These are phyloP conservation scores for Ustilago sp. DNA, from an alignment of 1,284 basidiomycete species.

Conservation along the genomic window DNA sequence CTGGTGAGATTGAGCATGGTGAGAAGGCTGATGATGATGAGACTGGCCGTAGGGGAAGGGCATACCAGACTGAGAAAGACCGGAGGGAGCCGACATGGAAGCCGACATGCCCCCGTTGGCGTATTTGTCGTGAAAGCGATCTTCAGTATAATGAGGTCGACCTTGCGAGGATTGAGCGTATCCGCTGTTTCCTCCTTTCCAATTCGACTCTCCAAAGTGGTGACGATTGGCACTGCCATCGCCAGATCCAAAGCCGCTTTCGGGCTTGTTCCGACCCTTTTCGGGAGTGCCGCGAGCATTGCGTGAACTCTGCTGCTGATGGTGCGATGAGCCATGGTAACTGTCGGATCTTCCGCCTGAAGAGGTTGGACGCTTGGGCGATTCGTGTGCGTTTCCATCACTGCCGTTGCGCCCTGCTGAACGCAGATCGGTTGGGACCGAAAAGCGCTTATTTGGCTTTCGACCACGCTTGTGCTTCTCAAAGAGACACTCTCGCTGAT, in stretches of 20 bases:
- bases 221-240: constrained; percentile 23
- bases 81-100: constrained; percentile 45
- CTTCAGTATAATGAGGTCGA: constrained; percentile 28
- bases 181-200: constrained; percentile 22
- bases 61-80: constrained; percentile 31
- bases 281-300: constrained; percentile 36
- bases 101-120: constrained; percentile 26
- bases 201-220: constrained; percentile 15
- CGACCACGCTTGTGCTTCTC: constrained; percentile 61
- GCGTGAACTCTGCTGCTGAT: constrained; percentile 17
- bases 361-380: constrained; percentile 24
- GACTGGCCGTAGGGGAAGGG: constrained; percentile 24
- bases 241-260: constrained; percentile 15
- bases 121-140: constrained; percentile 44
- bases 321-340: constrained; percentile 12
- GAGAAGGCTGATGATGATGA: constrained; percentile 22
- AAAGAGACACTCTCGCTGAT: constrained; percentile 59
- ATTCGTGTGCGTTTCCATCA: constrained; percentile 24
- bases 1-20: constrained; percentile 26
- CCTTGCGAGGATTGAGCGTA: constrained; percentile 17
- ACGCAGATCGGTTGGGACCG: constrained; percentile 48
- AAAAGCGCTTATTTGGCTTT: constrained; percentile 57
- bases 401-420: constrained; percentile 26
- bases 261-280: constrained; percentile 23
- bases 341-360: constrained; percentile 27